Base-by-base conservation (phyloP, 495 filamentous ascomycete genomes). In the Trichocladium uniseriatum region DNA sequence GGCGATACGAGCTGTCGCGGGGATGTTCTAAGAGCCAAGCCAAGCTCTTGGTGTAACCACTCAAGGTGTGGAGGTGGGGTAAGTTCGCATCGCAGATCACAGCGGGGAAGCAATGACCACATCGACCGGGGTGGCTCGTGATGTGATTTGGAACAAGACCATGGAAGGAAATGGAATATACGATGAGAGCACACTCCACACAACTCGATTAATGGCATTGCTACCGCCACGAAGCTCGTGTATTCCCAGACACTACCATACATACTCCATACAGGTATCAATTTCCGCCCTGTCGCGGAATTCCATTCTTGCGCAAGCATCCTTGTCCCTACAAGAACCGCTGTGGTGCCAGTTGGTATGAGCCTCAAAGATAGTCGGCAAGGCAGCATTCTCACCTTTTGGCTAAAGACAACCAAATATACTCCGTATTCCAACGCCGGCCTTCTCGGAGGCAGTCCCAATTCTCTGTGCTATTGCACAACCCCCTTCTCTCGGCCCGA, bases 341-440 rank as follows among this genome's bases (percentile, higher is more conserved):
- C 48, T 45, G 15, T 48, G 38, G 46, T 36, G 44, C 21, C 35
- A 8, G 41, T 43, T 54, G 44, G 47, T 49, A 52, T 52, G 43
- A 54, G 51, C 51, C 37, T 54, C 21, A 28, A 28, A 42, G 38
- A 20, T 7, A 18, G 19, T 40, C 27, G 37, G 41, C 40, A 43
- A 52, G 20, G 18, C 21, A 47, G 5, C 20, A 29, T 48, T 36
- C 45, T 53, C 55, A 57, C 54, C 54, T 53, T 51, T 29, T 16
- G 18, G 27, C 37, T 20, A 20, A n/a, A 6, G 6, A 13, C 9
- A 29, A 16, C 42, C 36, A 18, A n/a, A 28, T 21, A 31, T 22
- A 46, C 28, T n/a, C 43, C 27, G 10, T 14, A 45, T 2, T 10
- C 40, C 49, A 15, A 36, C 19, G 28, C 44, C 36, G 44, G 27